Evolutionary conservation across 208 protist species (phyloP).

Genomic region (Leishmania guyanensis): DNA sequence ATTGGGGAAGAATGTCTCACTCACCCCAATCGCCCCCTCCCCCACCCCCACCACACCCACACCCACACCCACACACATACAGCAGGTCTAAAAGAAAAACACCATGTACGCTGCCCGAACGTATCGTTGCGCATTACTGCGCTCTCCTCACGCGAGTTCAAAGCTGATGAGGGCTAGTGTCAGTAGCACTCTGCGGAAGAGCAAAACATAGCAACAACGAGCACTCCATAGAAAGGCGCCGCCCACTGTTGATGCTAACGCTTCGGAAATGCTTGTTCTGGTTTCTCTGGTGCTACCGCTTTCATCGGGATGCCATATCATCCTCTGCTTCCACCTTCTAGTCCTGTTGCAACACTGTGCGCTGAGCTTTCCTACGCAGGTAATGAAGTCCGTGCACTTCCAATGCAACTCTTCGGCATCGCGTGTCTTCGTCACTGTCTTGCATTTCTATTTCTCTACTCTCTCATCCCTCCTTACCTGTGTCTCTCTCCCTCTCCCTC

Average conservation of each 20-base stretch:
- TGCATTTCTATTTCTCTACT: not conserved
- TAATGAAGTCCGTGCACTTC: not conserved
- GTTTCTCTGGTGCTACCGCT: not conserved
- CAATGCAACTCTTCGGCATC: not conserved
- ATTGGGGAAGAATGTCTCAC: not conserved
- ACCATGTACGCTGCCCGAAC: not conserved
- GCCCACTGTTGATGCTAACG: not conserved
- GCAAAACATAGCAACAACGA: not conserved
- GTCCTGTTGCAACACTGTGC: not conserved
- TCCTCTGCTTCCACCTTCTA: not conserved
- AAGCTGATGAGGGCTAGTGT: not conserved
- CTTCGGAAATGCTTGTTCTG: too few relatives aligned
- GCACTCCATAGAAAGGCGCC: too few relatives aligned
- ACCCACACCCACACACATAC: not conserved
- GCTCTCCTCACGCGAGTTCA: not conserved
- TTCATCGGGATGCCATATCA: not conserved
- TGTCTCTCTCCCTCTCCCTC: not conserved
- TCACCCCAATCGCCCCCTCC: not conserved
- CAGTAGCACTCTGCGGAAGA: not conserved
- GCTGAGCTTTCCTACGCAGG: not conserved
- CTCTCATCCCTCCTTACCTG: not conserved
- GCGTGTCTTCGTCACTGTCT: not conserved
- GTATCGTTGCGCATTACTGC: not conserved
- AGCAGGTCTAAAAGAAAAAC: not conserved
- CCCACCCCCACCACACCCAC: not conserved